These are phyloP conservation scores for Omphalea diandra DNA, from an alignment of 441 rosid genomes.

Conservation along the genomic window DNA sequence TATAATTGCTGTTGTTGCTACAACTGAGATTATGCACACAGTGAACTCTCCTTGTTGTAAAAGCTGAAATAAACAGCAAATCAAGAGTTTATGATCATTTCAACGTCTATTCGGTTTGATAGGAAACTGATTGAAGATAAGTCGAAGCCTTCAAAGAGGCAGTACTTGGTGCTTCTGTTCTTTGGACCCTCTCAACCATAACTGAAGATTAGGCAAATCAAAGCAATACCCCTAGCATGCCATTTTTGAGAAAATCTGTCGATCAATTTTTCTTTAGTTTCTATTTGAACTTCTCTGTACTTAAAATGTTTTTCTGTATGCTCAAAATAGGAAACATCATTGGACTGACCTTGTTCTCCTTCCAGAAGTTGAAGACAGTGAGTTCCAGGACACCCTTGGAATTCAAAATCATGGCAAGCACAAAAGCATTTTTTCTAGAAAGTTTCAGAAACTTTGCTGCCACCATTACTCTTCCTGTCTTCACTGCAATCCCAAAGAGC, in stretches of 20 bases:
- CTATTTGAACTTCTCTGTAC: no score
- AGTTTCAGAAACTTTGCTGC: constrained; percentile 19
- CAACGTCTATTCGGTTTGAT: neutral
- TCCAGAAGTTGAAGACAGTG: constrained; percentile 23
- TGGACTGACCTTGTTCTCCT: constrained; percentile 31
- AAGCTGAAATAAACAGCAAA: constrained; percentile 24
- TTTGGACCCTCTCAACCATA: no score
- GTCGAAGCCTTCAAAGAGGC: no score
- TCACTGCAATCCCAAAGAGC: constrained; percentile 12
- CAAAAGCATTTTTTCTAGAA: constrained; percentile 29
- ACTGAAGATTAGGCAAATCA: no score
- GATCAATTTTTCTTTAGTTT: no score
- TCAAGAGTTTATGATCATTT: neutral
- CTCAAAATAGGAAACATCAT: no score
- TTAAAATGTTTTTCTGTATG: no score
- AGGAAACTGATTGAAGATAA: no score
- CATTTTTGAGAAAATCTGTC: no score
- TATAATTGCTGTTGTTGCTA: constrained; percentile 28
- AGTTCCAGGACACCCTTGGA: constrained; percentile 38
- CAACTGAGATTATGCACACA: constrained; percentile 23
- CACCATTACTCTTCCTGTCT: constrained; percentile 23
- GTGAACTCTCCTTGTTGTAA: constrained; percentile 24
- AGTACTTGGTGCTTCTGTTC: no score
- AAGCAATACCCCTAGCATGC: no score
- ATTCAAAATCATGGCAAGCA: constrained; percentile 39